These are phyloP conservation scores for Dissophora globulifera DNA, from an alignment of 192 early-diverging fungal species.

Conservation along the genomic window DNA sequence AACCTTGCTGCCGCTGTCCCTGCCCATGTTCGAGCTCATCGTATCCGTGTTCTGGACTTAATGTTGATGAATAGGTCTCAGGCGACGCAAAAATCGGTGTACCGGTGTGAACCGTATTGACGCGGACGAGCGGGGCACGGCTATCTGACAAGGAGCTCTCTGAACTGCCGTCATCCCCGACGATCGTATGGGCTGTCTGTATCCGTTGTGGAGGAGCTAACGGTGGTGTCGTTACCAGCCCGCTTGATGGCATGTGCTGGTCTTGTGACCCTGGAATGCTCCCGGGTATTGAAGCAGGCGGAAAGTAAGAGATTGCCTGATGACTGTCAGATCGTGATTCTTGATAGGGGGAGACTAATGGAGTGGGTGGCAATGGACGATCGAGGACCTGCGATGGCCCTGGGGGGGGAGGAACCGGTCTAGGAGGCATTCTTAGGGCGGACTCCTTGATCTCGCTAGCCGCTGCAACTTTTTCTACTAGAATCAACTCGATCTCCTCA, in stretches of 20 bases:
- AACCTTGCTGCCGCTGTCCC: too few species aligned
- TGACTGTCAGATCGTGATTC: not conserved
- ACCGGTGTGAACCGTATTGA: not conserved
- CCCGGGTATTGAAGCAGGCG: not conserved
- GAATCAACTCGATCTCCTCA: constrained; percentile 25
- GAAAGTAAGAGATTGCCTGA: constrained; percentile 4
- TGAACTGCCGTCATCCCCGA: not conserved
- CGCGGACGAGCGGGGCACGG: not conserved
- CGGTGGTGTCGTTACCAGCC: not conserved
- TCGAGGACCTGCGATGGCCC: not conserved
- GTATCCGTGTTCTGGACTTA: too few species aligned
- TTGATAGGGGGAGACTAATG: not conserved
- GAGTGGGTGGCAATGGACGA: constrained; percentile 41
- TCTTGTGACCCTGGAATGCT: not conserved
- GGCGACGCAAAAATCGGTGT: not conserved
- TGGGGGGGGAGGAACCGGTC: constrained; percentile 4
- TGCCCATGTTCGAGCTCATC: too few species aligned
- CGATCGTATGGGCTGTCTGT: constrained; percentile 8
- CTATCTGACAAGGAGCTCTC: too few species aligned
- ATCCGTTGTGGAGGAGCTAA: constrained; percentile 5
- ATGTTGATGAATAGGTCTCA: too few species aligned
- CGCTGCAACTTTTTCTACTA: constrained; percentile 8
- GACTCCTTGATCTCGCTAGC: constrained; percentile 22
- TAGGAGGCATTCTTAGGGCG: not conserved
- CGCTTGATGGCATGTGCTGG: not conserved